Evolutionary conservation across 2,329 filamentous ascomycete genomes (phyloP), one percentile per base, ranked within the genome.

Genomic region (Diaporthe capsici): DNA sequence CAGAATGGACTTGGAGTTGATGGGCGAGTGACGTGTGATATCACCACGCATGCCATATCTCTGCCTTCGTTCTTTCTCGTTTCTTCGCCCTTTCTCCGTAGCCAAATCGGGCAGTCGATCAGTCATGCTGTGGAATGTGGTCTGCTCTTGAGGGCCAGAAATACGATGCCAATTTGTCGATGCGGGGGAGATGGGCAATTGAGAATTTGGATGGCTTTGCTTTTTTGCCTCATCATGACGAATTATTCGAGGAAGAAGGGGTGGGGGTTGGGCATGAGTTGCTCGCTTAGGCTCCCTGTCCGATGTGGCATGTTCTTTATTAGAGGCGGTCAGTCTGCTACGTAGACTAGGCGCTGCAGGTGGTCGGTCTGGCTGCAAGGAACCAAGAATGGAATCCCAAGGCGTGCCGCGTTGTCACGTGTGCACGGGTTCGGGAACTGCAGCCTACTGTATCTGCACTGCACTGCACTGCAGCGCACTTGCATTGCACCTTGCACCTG

Each of bases 291-390:
- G 58, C n/a, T 20, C 42, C 37, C 12, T 6, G 17, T 15, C 57
- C 31, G 57, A 22, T 34, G 31, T 34, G 31, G 34, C 13, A 5
- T 37, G 37, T 60, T 60, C 57, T 60, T 39, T 34, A 60, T 39
- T 34, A 60, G 39, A 65, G 61, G 61, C 61, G 61, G 61, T 67
- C 61, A 67, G 44, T 65, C 37, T 34, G 34, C 5, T 34, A 39
- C 10, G 37, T 39, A 39, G 37, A 13, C 37, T 13, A 39, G 12
- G 10, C 58, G 37, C n/a, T 60, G n/a, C 58, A 49, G 42, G 61
- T 49, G 25, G 25, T 63, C 28, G 42, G 25, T 63, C 28, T 49
- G 25, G 42, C 63, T 67, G 63, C 63, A 68, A 53, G 63, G 63
- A 31, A 65, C 60, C 34, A 42, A 42, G 37, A n/a, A 13, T n/a